Evolutionary conservation across 495 filamentous ascomycete species (phyloP).

Genomic region (Parachaetomium inaequale): DNA sequence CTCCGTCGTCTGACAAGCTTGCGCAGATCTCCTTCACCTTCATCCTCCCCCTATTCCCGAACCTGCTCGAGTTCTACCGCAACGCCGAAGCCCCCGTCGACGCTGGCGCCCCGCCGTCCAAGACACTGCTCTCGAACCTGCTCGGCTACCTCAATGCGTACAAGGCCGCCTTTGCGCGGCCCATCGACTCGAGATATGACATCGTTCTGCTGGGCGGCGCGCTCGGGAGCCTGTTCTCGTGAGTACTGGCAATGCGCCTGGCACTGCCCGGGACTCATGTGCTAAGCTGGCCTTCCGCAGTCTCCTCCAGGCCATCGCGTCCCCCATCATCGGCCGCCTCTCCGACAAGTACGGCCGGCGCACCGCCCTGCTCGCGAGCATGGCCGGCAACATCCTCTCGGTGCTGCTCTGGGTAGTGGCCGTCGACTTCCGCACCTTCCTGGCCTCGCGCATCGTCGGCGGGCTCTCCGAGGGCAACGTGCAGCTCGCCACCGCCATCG

Average conservation of each 20-base stretch:
- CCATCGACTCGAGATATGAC: conserved; percentile 95
- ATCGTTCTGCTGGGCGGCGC: conserved; percentile 95
- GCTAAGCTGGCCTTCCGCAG: conserved; percentile 21
- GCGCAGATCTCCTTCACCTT: conserved; percentile 66
- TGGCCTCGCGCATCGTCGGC: conserved; percentile 86
- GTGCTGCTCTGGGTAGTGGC: conserved; percentile 93
- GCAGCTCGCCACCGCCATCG: conserved; percentile 93
- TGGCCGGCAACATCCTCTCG: conserved; percentile 90
- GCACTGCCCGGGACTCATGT: not conserved
- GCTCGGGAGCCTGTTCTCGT: conserved; percentile 86
- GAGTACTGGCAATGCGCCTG: conserved; percentile 9
- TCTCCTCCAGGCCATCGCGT: conserved; percentile 86
- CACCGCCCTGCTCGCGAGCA: conserved; percentile 82
- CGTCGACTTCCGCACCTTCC: conserved; percentile 90
- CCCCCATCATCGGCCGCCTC: conserved; percentile 82
- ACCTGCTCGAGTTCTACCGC: conserved; percentile 92
- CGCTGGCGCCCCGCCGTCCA: conserved; percentile 45
- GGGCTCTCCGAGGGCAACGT: conserved; percentile 96
- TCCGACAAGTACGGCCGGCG: conserved; percentile 87
- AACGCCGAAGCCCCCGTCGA: conserved; percentile 57
- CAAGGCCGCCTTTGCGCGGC: conserved; percentile 87
- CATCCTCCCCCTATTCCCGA: conserved; percentile 93
- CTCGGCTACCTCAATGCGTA: conserved; percentile 86
- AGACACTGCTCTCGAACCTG: conserved; percentile 69
- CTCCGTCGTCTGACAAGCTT: conserved; percentile 14